phyloP scores from a whole-genome alignment of 73 alveolate species.

The Paramecium sonneborni region DNA sequence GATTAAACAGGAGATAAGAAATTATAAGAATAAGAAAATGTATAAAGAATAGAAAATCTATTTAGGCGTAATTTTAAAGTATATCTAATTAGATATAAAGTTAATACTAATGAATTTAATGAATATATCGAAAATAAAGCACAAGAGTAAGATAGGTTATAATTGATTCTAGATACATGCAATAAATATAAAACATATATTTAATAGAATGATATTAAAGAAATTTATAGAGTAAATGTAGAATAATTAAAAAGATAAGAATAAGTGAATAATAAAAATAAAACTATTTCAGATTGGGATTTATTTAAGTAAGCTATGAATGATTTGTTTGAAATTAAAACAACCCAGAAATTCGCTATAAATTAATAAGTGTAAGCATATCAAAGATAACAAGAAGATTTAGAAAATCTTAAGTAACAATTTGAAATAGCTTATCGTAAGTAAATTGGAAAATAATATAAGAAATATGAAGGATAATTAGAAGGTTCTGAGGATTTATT shows the following conservation, averaged over 20 bases:
- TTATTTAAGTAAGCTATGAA: slow-evolving; percentile 14
- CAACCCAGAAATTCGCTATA: not conserved
- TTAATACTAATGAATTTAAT: not conserved
- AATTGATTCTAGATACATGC: not conserved
- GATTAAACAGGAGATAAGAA: slow-evolving; percentile 30
- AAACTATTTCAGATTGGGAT: not conserved
- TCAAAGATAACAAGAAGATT: not conserved
- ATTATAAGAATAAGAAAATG: slow-evolving; percentile 23
- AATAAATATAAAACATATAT: not conserved
- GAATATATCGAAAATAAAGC: not conserved
- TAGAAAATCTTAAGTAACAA: not conserved
- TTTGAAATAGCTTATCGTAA: not conserved
- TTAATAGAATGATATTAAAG: not conserved
- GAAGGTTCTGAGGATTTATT: not conserved
- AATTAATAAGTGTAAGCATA: not conserved
- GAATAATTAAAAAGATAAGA: slow-evolving; percentile 3
- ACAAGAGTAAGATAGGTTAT: not conserved
- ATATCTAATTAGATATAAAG: not conserved
- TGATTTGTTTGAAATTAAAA: slow-evolving; percentile 11
- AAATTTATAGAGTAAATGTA: not conserved
- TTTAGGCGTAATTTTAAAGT: slow-evolving; percentile 24
- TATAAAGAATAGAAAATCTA: slow-evolving; percentile 19
- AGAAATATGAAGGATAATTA: not conserved
- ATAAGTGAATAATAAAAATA: not conserved
- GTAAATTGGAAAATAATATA: not conserved